A percentile compares a stretch with the other conserved stretches of the same genome.
phyloP scores from a whole-genome alignment of 2,329 filamentous ascomycete genomes.

The Pseudonectria buxi region DNA sequence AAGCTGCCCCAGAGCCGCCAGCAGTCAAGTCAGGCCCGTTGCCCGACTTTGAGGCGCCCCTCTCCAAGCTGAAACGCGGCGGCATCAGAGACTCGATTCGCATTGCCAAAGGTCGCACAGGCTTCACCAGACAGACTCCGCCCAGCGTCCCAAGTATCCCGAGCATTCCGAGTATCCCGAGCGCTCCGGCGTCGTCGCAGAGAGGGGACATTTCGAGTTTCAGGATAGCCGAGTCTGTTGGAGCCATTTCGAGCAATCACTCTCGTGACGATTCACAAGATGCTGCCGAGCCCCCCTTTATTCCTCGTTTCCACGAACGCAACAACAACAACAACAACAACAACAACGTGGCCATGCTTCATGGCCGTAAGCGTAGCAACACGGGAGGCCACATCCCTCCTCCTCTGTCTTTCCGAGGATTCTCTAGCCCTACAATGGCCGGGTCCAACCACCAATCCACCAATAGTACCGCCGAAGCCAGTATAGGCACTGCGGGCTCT shows the following conservation, averaged over 20 bases:
- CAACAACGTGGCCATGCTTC: slow-evolving; percentile 41
- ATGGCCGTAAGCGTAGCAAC: slow-evolving; percentile 83
- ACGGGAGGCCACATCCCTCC: slow-evolving; percentile 70
- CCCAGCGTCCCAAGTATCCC: slow-evolving; percentile 46
- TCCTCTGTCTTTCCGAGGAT: slow-evolving; percentile 69
- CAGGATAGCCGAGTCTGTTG: slow-evolving; percentile 34
- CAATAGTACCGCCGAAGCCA: slow-evolving; percentile 53
- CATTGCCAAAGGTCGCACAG: slow-evolving; percentile 67
- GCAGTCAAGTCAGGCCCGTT: slow-evolving; percentile 30
- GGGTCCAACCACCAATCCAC: slow-evolving; percentile 40
- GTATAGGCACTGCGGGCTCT: slow-evolving; percentile 50
- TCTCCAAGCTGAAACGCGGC: slow-evolving; percentile 39
- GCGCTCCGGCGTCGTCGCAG: slow-evolving; percentile 29
- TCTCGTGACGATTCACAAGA: slow-evolving; percentile 47
- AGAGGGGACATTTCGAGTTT: slow-evolving; percentile 31
- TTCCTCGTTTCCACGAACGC: slow-evolving; percentile 62
- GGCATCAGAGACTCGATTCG: slow-evolving; percentile 84
- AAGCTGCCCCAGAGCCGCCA: slow-evolving; percentile 44
- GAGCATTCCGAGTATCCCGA: slow-evolving; percentile 44
- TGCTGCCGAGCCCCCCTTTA: slow-evolving; percentile 63
- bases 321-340: slow-evolving; percentile 22
- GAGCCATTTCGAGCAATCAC: slow-evolving; percentile 28
- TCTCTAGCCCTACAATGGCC: slow-evolving; percentile 51
- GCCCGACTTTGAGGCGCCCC: slow-evolving; percentile 45
- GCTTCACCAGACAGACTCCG: slow-evolving; percentile 17